Percentiles rank a stretch among this genome's conserved stretches.
phyloP scores from a whole-genome alignment of 768 basidiomycete species.

The Tricholoma saponaceum region DNA sequence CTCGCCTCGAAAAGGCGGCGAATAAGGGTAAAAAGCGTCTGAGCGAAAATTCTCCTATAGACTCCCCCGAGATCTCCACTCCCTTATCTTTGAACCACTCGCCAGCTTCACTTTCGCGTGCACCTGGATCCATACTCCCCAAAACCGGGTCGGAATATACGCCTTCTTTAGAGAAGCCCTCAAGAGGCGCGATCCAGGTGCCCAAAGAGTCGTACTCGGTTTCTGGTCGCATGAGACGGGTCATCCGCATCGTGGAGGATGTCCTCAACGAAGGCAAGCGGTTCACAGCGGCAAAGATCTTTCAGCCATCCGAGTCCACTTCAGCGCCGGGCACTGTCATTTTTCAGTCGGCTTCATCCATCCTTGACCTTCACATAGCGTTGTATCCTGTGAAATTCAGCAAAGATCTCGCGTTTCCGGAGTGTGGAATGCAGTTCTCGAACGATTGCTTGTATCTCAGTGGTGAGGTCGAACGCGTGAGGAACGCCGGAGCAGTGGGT shows the following conservation, averaged over 20 bases:
- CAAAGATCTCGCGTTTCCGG: slow-evolving; percentile 43
- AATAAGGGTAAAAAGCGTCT: slow-evolving; percentile 47
- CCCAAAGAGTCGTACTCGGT: slow-evolving; percentile 59
- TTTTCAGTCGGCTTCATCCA: slow-evolving; percentile 54
- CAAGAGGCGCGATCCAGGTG: slow-evolving; percentile 14
- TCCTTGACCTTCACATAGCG: slow-evolving; percentile 77
- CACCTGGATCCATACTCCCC: neutral
- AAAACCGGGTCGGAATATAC: slow-evolving; percentile 2
- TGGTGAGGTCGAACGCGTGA: slow-evolving; percentile 43
- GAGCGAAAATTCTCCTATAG: slow-evolving; percentile 24
- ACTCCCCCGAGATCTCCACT: slow-evolving; percentile 16
- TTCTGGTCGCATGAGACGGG: slow-evolving; percentile 49
- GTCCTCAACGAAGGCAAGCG: slow-evolving; percentile 65
- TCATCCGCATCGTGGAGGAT: slow-evolving; percentile 55
- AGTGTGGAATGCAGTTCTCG: slow-evolving; percentile 66
- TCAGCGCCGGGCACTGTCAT: slow-evolving; percentile 50
- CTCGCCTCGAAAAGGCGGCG: slow-evolving; percentile 53
- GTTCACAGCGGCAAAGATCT: slow-evolving; percentile 53
- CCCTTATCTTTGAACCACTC: slow-evolving; percentile 14
- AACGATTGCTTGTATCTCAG: slow-evolving; percentile 78
- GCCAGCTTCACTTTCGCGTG: neutral
- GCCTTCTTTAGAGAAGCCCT: slow-evolving; percentile 21
- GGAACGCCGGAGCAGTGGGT: slow-evolving; percentile 16
- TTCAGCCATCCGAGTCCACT: slow-evolving; percentile 31
- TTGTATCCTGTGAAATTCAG: slow-evolving; percentile 66